phyloP scores from a whole-genome alignment of 2,329 filamentous ascomycete genomes.

The Fusarium nodosum region DNA sequence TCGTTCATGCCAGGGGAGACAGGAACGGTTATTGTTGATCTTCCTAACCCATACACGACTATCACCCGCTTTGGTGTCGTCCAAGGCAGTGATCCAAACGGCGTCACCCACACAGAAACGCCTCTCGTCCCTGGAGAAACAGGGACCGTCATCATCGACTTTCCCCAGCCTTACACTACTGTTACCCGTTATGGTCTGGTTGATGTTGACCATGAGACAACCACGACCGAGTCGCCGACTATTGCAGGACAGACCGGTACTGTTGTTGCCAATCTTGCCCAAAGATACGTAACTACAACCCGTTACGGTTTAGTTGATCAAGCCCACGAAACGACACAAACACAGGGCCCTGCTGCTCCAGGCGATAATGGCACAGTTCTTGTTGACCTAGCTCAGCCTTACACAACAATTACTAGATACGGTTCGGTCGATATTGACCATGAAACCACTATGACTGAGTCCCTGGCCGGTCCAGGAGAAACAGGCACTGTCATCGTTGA shows the following conservation, averaged over 20 bases:
- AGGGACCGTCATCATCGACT: background rate
- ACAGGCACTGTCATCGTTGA: background rate
- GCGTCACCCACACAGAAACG: background rate
- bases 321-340: background rate
- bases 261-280: background rate
- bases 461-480: background rate
- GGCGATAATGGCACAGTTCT: background rate
- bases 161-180: background rate
- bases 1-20: background rate
- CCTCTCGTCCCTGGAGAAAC: background rate
- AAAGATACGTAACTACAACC: background rate
- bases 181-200: background rate
- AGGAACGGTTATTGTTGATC: background rate
- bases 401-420: background rate
- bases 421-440: background rate
- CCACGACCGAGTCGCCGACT: background rate
- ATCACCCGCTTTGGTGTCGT: background rate
- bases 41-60: background rate
- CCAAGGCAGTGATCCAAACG: background rate
- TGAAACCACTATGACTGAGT: background rate
- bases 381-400: background rate
- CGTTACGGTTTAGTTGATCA: background rate
- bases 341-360: background rate
- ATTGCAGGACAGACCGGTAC: background rate
- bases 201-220: background rate